Conservation (phyloP, 495 filamentous ascomycete species). For the Schizothecium vesticola region DNA sequence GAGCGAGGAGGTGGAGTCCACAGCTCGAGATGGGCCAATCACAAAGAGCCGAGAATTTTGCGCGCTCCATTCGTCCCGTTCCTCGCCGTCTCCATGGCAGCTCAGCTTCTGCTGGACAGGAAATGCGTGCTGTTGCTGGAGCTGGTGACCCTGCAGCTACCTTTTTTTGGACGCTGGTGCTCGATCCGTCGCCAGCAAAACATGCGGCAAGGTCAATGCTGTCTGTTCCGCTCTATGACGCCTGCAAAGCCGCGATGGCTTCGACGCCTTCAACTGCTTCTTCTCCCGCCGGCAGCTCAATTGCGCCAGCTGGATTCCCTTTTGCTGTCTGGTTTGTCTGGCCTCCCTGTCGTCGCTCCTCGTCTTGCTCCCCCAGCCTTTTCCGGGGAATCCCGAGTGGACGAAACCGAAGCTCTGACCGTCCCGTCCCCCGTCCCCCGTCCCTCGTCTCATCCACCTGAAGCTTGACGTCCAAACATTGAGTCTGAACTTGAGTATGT, state of each 20-base stretch:
- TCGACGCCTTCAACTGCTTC: not conserved
- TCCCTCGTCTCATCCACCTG: not conserved
- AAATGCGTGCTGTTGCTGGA: not conserved
- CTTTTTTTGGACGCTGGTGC: not conserved
- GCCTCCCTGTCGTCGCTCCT: not conserved
- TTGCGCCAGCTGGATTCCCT: not conserved
- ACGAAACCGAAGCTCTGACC: not conserved
- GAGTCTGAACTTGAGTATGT: not conserved
- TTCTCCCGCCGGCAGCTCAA: not conserved
- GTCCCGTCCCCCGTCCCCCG: not conserved
- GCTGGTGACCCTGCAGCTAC: not conserved
- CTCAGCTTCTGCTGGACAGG: not conserved
- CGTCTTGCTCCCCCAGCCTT: not conserved
- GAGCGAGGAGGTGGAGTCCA: slow-evolving; percentile 6
- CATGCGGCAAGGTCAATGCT: not conserved
- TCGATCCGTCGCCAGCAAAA: not conserved
- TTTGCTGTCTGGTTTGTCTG: not conserved
- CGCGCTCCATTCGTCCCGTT: slow-evolving; percentile 14
- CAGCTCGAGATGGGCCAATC: slow-evolving; percentile 17
- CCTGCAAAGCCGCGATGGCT: not conserved
- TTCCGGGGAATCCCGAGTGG: not conserved
- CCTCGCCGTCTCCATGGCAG: slow-evolving; percentile 13
- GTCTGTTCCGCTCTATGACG: not conserved
- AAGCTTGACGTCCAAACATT: not conserved
- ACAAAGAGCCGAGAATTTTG: slow-evolving; percentile 22